Conservation (phyloP, 345 rosid species). For the Citrus sinensis region DVS_A1.0 CM039166.1:16917501-16918000, state of each 20-base stretch:
- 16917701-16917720: neutral
- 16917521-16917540: too few relatives aligned
- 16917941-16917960: neutral
- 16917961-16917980: neutral
- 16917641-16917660: neutral
- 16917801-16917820: conserved; percentile 70
- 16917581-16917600: neutral
- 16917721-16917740: neutral
- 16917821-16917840: conserved; percentile 65
- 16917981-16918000: neutral
- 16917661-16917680: neutral
- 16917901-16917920: neutral
- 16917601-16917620: neutral
- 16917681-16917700: neutral
- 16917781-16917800: conserved; percentile 87
- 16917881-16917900: conserved; percentile 66
- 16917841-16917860: conserved; percentile 76
- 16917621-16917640: neutral
- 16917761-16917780: conserved; percentile 7
- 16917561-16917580: neutral
- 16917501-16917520: too few relatives aligned
- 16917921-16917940: neutral
- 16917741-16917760: neutral
- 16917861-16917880: conserved; percentile 93
- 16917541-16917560: too few relatives aligned